Percentiles rank a stretch among this genome's conserved stretches.
Conservation (phyloP, 2,329 filamentous ascomycete species). For the Orbilia quercus region DNA sequence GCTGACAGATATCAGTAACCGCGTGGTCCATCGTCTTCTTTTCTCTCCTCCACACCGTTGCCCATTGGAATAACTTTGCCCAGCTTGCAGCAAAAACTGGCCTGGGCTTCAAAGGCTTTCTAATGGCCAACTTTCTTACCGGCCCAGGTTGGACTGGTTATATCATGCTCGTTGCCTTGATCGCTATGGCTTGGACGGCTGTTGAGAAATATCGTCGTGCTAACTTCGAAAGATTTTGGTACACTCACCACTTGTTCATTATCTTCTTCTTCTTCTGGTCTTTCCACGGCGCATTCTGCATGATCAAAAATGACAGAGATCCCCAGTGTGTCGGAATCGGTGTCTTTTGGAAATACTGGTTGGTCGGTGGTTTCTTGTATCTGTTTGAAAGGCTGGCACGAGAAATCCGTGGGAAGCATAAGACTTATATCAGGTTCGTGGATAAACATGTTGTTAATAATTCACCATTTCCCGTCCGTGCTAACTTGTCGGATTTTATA, state of each 20-base stretch:
- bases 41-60: constrained; percentile 85
- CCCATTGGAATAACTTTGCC: constrained; percentile 88
- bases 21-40: constrained; percentile 91
- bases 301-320: constrained; percentile 85
- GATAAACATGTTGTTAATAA: neutral
- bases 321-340: constrained; percentile 81
- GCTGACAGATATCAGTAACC: constrained; percentile 65
- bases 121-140: constrained; percentile 80
- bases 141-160: constrained; percentile 89
- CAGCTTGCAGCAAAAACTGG: constrained; percentile 79
- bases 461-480: neutral
- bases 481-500: constrained; percentile 7
- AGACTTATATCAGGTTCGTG: constrained; percentile 75
- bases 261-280: constrained; percentile 91
- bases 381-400: constrained; percentile 81
- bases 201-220: constrained; percentile 80
- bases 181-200: constrained; percentile 81
- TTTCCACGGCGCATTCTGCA: constrained; percentile 88
- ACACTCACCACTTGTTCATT: constrained; percentile 87
- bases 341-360: constrained; percentile 91
- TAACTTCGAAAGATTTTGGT: constrained; percentile 92
- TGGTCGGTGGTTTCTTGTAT: constrained; percentile 83
- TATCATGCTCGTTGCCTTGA: constrained; percentile 81
- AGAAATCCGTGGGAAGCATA: constrained; percentile 81
- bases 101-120: constrained; percentile 80